Conservation (phyloP, 495 filamentous ascomycete species). For the Aspergillus cristatus region DNA sequence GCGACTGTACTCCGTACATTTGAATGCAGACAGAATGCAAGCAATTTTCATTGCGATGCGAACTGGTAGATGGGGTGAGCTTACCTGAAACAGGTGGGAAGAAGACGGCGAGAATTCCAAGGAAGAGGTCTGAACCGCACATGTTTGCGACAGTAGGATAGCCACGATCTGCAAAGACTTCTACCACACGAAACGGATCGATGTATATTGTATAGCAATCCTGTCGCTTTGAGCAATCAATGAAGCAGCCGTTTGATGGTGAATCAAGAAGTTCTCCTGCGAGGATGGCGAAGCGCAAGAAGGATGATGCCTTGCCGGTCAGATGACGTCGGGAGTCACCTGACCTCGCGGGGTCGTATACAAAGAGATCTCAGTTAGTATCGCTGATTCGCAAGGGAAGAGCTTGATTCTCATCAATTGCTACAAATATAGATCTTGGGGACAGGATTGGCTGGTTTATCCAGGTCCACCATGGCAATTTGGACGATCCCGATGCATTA, state of each 20-base stretch:
- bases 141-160: constrained; percentile 21
- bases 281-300: not conserved
- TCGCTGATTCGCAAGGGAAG: too few species aligned
- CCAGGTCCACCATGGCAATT: too few species aligned
- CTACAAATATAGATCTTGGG: too few species aligned
- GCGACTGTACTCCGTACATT: too few species aligned
- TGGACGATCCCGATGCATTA: too few species aligned
- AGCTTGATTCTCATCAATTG: too few species aligned
- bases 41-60: constrained; percentile 1
- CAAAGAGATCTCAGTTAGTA: too few species aligned
- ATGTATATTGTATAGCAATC: too few species aligned
- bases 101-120: constrained; percentile 78
- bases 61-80: constrained; percentile 18
- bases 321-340: constrained; percentile 5
- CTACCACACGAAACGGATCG: not conserved
- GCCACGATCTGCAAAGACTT: not conserved
- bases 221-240: not conserved
- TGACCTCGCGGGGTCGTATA: not conserved
- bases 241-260: not conserved
- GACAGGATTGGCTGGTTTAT: too few species aligned
- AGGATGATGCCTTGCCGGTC: not conserved
- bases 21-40: constrained; percentile 5
- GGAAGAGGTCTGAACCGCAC: constrained; percentile 80
- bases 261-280: too few species aligned
- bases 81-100: constrained; percentile 90